Conservation (phyloP, 2,329 filamentous ascomycete species). For the Aciculosporium take region DNA sequence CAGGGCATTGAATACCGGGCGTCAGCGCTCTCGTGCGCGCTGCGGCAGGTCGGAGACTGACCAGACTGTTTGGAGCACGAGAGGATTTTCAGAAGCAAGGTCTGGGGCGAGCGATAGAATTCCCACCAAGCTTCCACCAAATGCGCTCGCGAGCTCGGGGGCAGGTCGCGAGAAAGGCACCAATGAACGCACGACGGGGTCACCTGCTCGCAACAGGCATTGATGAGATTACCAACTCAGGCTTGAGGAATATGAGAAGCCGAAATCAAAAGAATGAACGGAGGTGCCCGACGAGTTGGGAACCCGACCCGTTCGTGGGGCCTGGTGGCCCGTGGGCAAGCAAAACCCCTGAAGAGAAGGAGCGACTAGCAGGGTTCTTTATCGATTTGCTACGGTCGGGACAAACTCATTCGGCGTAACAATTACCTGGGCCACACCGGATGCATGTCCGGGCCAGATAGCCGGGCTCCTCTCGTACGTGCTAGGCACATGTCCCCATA, state of each 20-base stretch:
- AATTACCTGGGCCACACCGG: no score
- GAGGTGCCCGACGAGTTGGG: background rate
- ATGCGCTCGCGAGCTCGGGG: constrained; percentile 4
- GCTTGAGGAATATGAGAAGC: background rate
- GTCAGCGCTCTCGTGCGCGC: constrained; percentile 7
- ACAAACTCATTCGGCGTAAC: no score
- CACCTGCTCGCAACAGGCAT: constrained; percentile 1
- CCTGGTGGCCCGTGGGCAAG: background rate
- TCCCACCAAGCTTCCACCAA: background rate
- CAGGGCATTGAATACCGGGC: constrained; percentile 59
- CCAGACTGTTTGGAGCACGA: background rate
- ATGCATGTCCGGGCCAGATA: no score
- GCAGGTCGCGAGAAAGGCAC: constrained; percentile 1
- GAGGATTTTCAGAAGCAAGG: background rate
- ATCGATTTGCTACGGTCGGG: constrained; percentile 5
- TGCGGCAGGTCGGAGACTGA: background rate
- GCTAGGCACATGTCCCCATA: no score
- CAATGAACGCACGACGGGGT: constrained; percentile 1
- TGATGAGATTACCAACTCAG: background rate
- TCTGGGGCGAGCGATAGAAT: background rate
- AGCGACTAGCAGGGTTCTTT: constrained; percentile 4
- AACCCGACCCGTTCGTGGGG: constrained; percentile 1
- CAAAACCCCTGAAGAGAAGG: constrained; percentile 4
- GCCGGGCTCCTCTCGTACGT: no score
- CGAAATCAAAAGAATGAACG: background rate